Evolutionary conservation across 139 green algal species (phyloP).

Genomic region (Pleodorina starrii): DNA sequence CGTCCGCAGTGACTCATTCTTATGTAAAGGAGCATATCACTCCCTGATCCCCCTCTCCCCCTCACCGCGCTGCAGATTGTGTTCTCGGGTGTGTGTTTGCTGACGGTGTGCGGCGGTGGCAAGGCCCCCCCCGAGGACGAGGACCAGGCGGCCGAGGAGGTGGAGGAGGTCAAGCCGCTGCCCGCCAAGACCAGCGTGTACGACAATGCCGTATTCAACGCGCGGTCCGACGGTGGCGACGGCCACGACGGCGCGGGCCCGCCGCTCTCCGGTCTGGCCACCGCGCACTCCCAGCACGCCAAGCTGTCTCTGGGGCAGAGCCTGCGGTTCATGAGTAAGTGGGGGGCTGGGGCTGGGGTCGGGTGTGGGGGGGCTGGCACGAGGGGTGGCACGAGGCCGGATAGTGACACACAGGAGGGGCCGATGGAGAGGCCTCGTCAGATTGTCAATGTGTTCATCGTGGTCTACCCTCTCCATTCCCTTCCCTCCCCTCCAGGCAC

Average conservation of each 20-base stretch:
- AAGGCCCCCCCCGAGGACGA: not conserved
- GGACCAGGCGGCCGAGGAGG: not conserved
- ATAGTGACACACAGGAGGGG: too few relatives aligned
- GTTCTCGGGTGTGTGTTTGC: slow-evolving; percentile 72
- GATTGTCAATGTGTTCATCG: too few relatives aligned
- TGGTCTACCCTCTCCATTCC: not conserved
- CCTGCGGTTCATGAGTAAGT: slow-evolving; percentile 55
- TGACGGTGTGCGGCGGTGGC: slow-evolving; percentile 53
- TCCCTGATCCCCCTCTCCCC: too few relatives aligned
- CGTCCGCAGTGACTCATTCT: too few relatives aligned
- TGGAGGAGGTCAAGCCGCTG: not conserved
- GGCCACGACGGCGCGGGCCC: not conserved
- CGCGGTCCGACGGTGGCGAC: not conserved
- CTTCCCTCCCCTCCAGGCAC: slow-evolving; percentile 7
- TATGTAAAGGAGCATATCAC: too few relatives aligned
- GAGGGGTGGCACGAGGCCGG: not conserved
- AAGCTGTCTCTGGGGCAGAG: slow-evolving; percentile 50
- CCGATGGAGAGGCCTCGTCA: not conserved
- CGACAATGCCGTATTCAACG: slow-evolving; percentile 36
- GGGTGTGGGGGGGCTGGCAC: not conserved
- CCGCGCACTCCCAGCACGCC: not conserved
- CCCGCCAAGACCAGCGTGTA: not conserved
- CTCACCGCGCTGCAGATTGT: slow-evolving; percentile 61
- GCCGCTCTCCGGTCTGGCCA: not conserved
- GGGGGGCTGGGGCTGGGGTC: not conserved